Percentiles rank a stretch among this genome's conserved stretches.
These are phyloP conservation scores for Teratosphaeriaceae sp. DNA, from an alignment of 2,329 filamentous ascomycete species.

Conservation along the genomic window DNA sequence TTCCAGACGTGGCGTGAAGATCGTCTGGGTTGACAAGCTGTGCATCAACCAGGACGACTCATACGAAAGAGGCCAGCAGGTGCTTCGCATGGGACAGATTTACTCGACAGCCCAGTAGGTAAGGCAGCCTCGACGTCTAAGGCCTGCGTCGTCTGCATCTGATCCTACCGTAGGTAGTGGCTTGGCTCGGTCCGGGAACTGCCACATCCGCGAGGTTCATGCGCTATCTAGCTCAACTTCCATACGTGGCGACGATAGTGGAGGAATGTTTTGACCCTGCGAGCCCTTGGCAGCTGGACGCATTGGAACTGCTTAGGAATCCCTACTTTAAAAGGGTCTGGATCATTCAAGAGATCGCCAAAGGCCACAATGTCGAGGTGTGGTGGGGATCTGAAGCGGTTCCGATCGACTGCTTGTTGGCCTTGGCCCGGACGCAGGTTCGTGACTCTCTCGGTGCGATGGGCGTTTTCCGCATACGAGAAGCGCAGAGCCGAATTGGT, in stretches of 20 bases:
- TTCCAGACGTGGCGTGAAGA: background rate
- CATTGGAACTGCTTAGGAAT: background rate
- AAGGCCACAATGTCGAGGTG: background rate
- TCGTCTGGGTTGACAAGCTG: background rate
- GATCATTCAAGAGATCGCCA: conserved; percentile 1
- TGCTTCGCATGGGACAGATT: background rate
- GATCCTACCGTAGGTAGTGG: background rate
- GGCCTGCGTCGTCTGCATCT: no score
- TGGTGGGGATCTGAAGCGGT: background rate
- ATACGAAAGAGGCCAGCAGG: background rate
- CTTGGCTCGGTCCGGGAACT: background rate
- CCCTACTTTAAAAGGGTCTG: background rate
- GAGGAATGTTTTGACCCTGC: no score
- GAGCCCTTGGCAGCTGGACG: no score
- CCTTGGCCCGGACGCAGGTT: background rate
- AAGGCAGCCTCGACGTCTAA: no score
- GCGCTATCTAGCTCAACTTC: no score
- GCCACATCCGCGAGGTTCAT: background rate
- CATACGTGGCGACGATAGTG: no score
- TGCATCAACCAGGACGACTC: background rate
- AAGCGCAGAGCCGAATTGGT: background rate
- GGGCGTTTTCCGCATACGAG: background rate
- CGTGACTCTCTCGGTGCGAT: background rate
- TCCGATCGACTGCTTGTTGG: background rate
- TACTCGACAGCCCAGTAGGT: background rate